phyloP scores from a whole-genome alignment of 768 basidiomycete genomes.

The Neoboletus brunneissimus region DNA sequence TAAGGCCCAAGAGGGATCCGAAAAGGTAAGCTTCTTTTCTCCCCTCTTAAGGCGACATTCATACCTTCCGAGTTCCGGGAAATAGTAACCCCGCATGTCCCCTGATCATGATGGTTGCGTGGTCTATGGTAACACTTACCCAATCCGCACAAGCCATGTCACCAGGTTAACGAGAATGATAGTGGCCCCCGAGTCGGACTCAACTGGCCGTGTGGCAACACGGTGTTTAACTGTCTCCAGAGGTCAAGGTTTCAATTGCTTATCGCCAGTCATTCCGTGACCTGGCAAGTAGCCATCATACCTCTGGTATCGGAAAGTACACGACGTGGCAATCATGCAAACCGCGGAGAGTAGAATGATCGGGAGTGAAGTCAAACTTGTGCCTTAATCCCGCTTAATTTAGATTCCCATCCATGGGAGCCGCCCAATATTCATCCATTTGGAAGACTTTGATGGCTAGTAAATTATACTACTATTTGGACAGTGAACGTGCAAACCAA shows the following conservation, averaged over 20 bases:
- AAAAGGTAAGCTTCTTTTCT: neutral
- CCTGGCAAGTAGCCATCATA: neutral
- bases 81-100: neutral
- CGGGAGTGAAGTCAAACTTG: neutral
- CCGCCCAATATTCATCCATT: too few species aligned
- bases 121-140: neutral
- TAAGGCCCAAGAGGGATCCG: neutral
- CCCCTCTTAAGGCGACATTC: conserved; percentile 6
- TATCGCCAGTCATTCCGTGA: neutral
- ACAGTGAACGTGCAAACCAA: neutral
- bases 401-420: neutral
- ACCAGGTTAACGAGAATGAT: neutral
- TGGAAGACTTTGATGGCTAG: too few species aligned
- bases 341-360: neutral
- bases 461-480: neutral
- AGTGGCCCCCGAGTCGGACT: neutral
- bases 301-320: neutral
- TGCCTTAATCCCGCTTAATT: neutral
- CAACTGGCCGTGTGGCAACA: neutral
- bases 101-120: neutral
- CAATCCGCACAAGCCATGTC: neutral
- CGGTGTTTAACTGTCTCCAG: neutral
- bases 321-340: neutral
- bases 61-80: neutral
- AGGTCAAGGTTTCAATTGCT: neutral